Conservation (phyloP, 257 asterid species). For the Dorcoceras hygrometricum region DNA sequence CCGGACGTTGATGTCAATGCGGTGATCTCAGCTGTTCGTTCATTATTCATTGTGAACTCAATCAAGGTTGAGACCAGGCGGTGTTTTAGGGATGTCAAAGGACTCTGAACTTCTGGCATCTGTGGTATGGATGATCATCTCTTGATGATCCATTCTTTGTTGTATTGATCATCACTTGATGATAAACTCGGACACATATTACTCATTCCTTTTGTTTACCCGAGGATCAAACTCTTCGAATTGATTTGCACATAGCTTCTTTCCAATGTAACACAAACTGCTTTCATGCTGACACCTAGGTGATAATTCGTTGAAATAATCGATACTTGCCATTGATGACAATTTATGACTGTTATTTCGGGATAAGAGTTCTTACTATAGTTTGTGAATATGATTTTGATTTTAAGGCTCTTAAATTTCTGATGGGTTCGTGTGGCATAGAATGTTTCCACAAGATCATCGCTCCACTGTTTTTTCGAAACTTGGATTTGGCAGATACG, state of each 20-base stretch:
- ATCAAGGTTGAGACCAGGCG: conserved; percentile 56
- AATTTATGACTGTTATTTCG: background rate
- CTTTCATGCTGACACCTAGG: background rate
- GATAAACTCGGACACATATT: conserved; percentile 14
- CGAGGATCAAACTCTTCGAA: background rate
- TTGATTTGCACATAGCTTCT: background rate
- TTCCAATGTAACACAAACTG: background rate
- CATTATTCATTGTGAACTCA: conserved; percentile 30
- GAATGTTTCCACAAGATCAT: background rate
- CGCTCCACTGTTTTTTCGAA: no score
- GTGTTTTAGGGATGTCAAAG: conserved; percentile 20
- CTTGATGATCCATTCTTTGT: conserved; percentile 41
- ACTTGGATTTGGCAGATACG: no score
- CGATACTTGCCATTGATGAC: background rate
- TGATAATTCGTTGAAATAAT: background rate
- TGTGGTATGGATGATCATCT: conserved; percentile 38
- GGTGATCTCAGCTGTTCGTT: conserved; percentile 27
- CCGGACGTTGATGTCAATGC: conserved; percentile 69
- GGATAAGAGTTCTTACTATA: background rate
- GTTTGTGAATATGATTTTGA: background rate
- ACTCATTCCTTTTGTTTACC: background rate
- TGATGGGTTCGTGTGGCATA: background rate
- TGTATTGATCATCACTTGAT: conserved; percentile 37
- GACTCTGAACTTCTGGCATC: conserved; percentile 26
- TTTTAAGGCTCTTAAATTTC: background rate